phyloP scores from a whole-genome alignment of 2,329 filamentous ascomycete species.

The Lasiodiplodia hormozganensis region DNA sequence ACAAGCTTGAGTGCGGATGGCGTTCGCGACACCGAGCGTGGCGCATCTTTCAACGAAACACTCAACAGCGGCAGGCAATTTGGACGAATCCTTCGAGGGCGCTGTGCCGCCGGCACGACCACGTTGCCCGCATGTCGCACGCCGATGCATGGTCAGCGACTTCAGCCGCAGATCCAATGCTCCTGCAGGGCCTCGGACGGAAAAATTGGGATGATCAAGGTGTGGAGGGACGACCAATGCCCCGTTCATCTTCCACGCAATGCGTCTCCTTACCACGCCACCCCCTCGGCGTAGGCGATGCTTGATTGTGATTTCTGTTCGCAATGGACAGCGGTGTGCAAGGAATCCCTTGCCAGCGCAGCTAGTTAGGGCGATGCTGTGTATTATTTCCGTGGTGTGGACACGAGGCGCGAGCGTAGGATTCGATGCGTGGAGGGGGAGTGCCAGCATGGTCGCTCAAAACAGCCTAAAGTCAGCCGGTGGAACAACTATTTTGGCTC shows the following conservation, averaged over 20 bases:
- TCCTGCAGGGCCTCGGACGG: constrained; percentile 10
- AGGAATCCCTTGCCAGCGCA: neutral
- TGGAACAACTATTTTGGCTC: neutral
- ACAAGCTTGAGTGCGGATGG: constrained; percentile 13
- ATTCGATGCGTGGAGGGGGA: neutral
- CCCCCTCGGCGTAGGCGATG: neutral
- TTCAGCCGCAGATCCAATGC: constrained; percentile 15
- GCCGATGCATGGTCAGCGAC: constrained; percentile 16
- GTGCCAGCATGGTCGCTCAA: neutral
- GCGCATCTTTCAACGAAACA: constrained; percentile 6
- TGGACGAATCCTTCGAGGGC: constrained; percentile 11
- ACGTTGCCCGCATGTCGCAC: constrained; percentile 15
- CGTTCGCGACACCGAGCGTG: neutral
- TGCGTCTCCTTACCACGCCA: neutral
- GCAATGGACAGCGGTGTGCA: neutral
- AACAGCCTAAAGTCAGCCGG: constrained; percentile 19
- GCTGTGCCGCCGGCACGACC: neutral
- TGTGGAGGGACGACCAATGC: neutral
- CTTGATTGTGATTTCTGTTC: neutral
- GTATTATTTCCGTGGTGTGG: neutral
- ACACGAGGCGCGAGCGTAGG: constrained; percentile 17
- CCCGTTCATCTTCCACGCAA: constrained; percentile 8
- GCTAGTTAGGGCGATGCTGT: neutral
- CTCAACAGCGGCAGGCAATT: constrained; percentile 2
- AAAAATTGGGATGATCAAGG: constrained; percentile 4